Base-by-base conservation (phyloP, 129 eudicot genomes). In the Lactuca saligna region DNA sequence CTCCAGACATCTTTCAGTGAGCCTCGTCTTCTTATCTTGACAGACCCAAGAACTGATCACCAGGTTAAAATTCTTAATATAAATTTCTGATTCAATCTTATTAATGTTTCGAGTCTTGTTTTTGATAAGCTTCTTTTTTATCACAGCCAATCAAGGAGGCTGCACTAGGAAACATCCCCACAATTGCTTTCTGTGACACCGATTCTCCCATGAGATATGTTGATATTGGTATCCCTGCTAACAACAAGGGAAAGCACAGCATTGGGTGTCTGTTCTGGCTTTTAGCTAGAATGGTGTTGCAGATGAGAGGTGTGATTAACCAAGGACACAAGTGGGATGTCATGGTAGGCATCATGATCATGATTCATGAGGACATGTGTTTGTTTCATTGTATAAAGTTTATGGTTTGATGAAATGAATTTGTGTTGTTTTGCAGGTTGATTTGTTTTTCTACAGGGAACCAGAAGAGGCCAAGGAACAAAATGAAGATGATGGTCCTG, bases 181-280 rank as follows among this genome's bases (percentile, higher is more conserved):
- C 95, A 35, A 91, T 91, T 66, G 97, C 97, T 14, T 91, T 91
- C 69, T 91, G 97, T 77, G 97, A 91, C 15, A 90, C 97, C 0
- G 97, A 90, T 62, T 87, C 91, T 12, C 97, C 97, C 0, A 90
- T 90, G 97, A 72, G 87, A 6, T 87, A 90, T 44, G 97, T 90
- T 63, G 97, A 90, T 61, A 81, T 90, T 46, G 97, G 97, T 63
- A 91, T 87, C 66, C 95, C 97, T 37, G 89, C 97, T n/a, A 91
- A 91, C 71, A 91, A 91, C 89, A 91, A 91, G 80, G 97, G 97
- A 8, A 91, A 91, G 60, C 91, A 87, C 85, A 91, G 95, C 78
- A 91, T 91, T 67, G 97, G 95, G 6, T 85, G 91, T 61, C 77
- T 91, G 53, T 91, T 91, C 68, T 91, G 97, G 97, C 87, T 91